phyloP scores from a whole-genome alignment of 1,139 yeast genomes.

The Tardiomyces depauwii region DNA sequence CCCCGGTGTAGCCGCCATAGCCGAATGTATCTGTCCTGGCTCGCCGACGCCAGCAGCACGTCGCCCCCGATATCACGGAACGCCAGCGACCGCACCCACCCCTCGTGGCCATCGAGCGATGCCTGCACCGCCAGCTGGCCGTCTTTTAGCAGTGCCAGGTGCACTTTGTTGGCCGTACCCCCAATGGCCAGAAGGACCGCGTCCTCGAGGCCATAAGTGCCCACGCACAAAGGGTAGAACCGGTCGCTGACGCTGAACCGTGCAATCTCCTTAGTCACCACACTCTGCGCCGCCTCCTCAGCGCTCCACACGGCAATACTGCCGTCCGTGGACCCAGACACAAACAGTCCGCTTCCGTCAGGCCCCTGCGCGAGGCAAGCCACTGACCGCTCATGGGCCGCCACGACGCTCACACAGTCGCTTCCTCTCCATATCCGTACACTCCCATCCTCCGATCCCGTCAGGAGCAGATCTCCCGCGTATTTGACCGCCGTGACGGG shows the following conservation, averaged over 20 bases:
- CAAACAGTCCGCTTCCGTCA: slow-evolving; percentile 28
- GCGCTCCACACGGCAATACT: slow-evolving; percentile 38
- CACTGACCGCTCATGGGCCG: slow-evolving; percentile 36
- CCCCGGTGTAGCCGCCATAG: slow-evolving; percentile 62
- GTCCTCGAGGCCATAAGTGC: slow-evolving; percentile 16
- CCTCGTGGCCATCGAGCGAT: slow-evolving; percentile 60
- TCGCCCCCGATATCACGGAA: slow-evolving; percentile 58
- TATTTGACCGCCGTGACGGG: slow-evolving; percentile 19
- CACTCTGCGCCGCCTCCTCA: background rate
- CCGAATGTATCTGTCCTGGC: slow-evolving; percentile 57
- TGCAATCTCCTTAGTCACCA: background rate
- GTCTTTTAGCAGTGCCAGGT: slow-evolving; percentile 28
- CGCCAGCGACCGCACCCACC: slow-evolving; percentile 68
- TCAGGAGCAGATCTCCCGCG: too few relatives aligned
- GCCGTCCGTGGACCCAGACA: slow-evolving; percentile 63
- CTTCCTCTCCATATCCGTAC: too few relatives aligned
- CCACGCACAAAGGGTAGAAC: slow-evolving; percentile 56
- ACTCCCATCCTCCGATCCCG: too few relatives aligned
- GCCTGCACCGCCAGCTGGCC: background rate
- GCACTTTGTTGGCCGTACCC: slow-evolving; percentile 60
- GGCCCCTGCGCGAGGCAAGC: slow-evolving; percentile 35
- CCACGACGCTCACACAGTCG: too few relatives aligned
- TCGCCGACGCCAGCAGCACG: slow-evolving; percentile 51
- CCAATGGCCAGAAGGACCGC: slow-evolving; percentile 45
- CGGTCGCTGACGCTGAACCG: slow-evolving; percentile 22